These are phyloP conservation scores for Candida patagonica DNA, from an alignment of 805 yeast genomes.

Conservation along the genomic window DNA sequence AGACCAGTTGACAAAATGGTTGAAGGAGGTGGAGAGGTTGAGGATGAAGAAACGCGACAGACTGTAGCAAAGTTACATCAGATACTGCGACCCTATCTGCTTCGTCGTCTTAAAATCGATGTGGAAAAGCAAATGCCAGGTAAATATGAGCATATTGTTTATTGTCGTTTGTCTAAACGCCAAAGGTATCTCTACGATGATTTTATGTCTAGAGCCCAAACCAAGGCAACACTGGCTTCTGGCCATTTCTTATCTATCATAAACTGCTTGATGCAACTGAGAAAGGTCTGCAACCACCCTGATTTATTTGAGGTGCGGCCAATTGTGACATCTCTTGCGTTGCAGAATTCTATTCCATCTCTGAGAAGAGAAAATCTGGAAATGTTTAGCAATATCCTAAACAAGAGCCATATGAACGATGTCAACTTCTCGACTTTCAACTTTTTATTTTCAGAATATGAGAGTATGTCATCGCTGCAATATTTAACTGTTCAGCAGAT, in stretches of 20 bases:
- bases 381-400: conserved; percentile 3
- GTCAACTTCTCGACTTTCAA: conserved; percentile 54
- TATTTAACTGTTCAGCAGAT: neutral
- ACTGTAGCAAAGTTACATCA: conserved; percentile 88
- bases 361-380: conserved; percentile 16
- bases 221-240: conserved; percentile 84
- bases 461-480: conserved; percentile 33
- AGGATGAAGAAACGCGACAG: conserved; percentile 56
- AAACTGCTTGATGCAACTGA: conserved; percentile 93
- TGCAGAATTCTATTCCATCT: conserved; percentile 53
- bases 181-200: conserved; percentile 91
- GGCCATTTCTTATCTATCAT: conserved; percentile 93
- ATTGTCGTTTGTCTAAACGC: conserved; percentile 85
- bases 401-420: conserved; percentile 18
- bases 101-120: conserved; percentile 88
- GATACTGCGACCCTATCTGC: conserved; percentile 82
- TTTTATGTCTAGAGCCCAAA: conserved; percentile 93
- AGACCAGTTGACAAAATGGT: conserved; percentile 88
- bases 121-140: conserved; percentile 99
- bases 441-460: conserved; percentile 43
- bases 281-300: conserved; percentile 95
- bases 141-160: conserved; percentile 88
- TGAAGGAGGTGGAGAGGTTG: conserved; percentile 61
- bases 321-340: conserved; percentile 78
- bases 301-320: conserved; percentile 95